Evolutionary conservation across 805 yeast species (phyloP), one percentile per base, ranked within the genome.

Genomic region (Yamadazyma laniorum): DNA sequence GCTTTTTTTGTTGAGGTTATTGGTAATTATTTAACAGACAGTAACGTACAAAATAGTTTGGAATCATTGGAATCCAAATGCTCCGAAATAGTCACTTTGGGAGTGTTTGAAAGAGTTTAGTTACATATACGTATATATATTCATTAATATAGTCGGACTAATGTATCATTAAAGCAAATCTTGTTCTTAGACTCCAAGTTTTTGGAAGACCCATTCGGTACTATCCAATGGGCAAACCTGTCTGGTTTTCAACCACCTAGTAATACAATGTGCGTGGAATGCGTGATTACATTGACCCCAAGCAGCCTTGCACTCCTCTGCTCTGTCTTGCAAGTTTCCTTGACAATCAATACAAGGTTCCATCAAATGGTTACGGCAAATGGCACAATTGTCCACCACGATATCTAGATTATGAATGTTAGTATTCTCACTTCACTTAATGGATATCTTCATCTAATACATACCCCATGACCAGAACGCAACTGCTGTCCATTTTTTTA

Each of bases 391-490:
- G 48, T 95, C 99, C 39, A 88, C 91, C 25, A 81, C 91, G 44
- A 88, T 85, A 64, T 88, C 77, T 68, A 43, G 23, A 39, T 16
- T 16, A 19, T 21, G 9, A 6, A 21, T 25, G 51, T 50, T 50
- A 56, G 56, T 50, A 50, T 3, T 28, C 11, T 25, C 13, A 22
- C 23, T 9, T 21, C 19, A 18, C 17, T 18, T 18, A 5, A 11
- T 9, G 23, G 32, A 9, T 7, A 25, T 13, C 21, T 19, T 29
- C 18, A 22, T 22, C 29, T 31, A 7, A 53, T 42, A 70, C 67
- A 56, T 70, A 66, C 75, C 96, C 99, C 99, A 93, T 0, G 97
- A 88, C 99, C 99, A 93, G 59, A 93, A 88, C n/a, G 98, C 98
- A 34, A 93, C 99, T 0, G 98, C 98, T 11, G 96, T 89, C 98